phyloP scores from a whole-genome alignment of 495 filamentous ascomycete genomes.

The Tuber microsphaerosporum region DNA sequence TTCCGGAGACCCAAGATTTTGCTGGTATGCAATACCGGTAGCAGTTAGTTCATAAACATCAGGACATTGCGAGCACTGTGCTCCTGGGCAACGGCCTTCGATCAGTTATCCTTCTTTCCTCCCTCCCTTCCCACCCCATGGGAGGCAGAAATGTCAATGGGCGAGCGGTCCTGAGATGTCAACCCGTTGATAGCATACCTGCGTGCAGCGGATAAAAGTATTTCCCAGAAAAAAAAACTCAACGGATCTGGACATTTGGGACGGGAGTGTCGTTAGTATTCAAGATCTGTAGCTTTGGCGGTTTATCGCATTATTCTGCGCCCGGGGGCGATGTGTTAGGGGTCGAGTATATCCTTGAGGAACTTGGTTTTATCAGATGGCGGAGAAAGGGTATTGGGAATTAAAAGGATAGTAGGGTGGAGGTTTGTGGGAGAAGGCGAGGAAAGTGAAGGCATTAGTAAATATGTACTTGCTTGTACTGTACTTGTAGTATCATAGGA shows the following conservation, averaged over 20 bases:
- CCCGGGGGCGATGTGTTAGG: neutral
- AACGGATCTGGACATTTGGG: neutral
- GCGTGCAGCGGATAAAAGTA: neutral
- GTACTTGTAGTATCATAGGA: neutral
- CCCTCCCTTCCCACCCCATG: neutral
- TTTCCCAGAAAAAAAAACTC: neutral
- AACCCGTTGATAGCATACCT: neutral
- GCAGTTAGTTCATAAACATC: no score
- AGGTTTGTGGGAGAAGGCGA: neutral
- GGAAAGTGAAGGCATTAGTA: neutral
- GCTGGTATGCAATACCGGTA: no score
- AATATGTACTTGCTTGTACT: neutral
- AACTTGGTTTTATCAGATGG: neutral
- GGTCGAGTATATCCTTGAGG: neutral
- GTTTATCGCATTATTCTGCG: neutral
- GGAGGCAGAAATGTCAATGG: neutral
- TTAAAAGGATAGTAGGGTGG: neutral
- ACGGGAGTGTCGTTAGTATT: neutral
- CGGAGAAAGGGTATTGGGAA: neutral
- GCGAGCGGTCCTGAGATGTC: neutral
- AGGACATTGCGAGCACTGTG: neutral
- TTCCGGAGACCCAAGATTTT: no score
- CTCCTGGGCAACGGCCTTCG: neutral
- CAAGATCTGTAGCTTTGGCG: neutral
- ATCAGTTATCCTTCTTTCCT: neutral